Base-by-base conservation (phyloP, 176 grass and related monocot species). In the Oryza nivara region DNA sequence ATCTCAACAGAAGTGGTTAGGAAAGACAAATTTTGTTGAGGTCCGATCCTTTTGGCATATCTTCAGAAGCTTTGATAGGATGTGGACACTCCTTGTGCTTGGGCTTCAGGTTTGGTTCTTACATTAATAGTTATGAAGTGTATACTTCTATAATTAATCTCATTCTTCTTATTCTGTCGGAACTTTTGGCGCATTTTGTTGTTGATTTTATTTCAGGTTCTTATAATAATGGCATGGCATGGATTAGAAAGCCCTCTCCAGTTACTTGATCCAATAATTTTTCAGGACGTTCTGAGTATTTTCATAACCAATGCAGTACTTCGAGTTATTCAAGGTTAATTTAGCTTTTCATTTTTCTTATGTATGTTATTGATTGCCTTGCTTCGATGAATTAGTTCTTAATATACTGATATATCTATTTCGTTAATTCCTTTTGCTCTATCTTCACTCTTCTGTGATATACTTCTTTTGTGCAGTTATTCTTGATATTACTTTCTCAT, bases 171-270 rank as follows among this genome's bases (percentile, higher is more conserved):
- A 67, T 68, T 83, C 49, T 85, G 38, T 49, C 38, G 67, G 49
- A 72, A 26, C 26, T 75, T 76, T 79, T 70, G 22, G 63, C n/a
- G 73, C 45, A 88, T 64, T 73, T 81, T 49, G 52, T 67, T n/a
- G 48, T 84, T 73, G 38, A 23, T 81, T 72, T 68, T 73, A 9
- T 87, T 87, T 48, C 86, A 98, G 95, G 86, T 91, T 79, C 87
- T 98, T 85, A 91, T 98, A 87, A 95, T 98, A 80, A 93, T 98
- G 87, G 95, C 95, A 80, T 98, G 95, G 95, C 88, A 90, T 90
- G 91, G 79, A 84, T 71, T 98, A 70, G 91, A 86, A 78, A 93
- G 88, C 45, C 95, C 95, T 90, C 77, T 91, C 80, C 87, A 92
- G 78, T 90, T 98, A 89, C 89, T 98, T 76, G 91, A 98, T 86